phyloP scores from a whole-genome alignment of 371 early-diverging fungal species.

The Mucor sp. region DNA sequence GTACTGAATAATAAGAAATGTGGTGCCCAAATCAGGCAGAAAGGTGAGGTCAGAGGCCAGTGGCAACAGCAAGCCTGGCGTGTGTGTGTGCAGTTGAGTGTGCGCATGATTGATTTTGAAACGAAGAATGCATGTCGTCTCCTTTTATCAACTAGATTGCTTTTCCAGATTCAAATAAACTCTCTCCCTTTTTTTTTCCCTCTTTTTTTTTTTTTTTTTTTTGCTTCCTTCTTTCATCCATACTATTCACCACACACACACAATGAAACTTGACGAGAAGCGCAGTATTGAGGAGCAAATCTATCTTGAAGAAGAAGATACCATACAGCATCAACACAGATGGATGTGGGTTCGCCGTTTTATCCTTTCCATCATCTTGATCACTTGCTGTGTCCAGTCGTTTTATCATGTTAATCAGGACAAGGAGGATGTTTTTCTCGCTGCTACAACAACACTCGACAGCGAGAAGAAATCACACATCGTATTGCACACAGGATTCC shows the following conservation, averaged over 20 bases:
- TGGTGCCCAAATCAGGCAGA: not conserved
- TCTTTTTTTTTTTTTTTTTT: not conserved
- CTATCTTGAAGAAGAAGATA: not conserved
- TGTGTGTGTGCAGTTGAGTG: not conserved
- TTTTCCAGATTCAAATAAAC: not conserved
- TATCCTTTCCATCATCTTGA: constrained; percentile 20
- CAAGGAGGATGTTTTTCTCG: not conserved
- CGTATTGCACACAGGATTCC: constrained; percentile 44
- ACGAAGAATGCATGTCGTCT: not conserved
- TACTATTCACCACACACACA: not conserved
- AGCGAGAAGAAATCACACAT: constrained; percentile 14
- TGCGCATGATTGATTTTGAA: constrained; percentile 1
- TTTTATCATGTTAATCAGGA: not conserved
- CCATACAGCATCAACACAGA: constrained; percentile 3
- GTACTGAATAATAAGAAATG: not conserved
- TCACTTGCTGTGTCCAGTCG: not conserved
- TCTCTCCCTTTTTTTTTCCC: not conserved
- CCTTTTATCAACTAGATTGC: not conserved
- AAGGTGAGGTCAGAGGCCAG: not conserved
- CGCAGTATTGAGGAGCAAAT: constrained; percentile 11
- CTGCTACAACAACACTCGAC: too few relatives aligned
- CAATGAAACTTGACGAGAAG: constrained; percentile 8
- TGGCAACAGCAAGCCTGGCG: not conserved
- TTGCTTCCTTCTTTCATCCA: not conserved
- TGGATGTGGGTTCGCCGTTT: constrained; percentile 38